Conservation (phyloP, 192 early-diverging fungal species). For the Gaertneriomyces semiglobifer region DNA sequence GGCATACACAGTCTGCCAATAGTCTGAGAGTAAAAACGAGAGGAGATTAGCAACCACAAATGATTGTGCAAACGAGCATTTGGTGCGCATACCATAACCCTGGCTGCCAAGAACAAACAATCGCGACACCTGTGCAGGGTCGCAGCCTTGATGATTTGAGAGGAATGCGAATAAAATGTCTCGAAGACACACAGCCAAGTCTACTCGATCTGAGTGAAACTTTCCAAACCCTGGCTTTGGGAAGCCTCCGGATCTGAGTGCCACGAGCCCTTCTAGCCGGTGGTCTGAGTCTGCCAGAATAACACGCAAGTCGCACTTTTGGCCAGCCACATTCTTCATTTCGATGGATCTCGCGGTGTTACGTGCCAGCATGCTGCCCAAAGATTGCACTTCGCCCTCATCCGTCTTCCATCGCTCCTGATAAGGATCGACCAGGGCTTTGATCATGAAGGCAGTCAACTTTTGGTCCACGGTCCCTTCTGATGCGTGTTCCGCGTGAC, state of each 20-base stretch:
- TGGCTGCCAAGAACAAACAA: conserved; percentile 10
- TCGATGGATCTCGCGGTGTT: conserved; percentile 2
- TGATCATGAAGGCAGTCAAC: conserved; percentile 4
- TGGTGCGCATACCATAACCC: conserved; percentile 10
- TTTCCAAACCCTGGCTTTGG: background rate
- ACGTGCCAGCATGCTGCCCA: conserved; percentile 5
- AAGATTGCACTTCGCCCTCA: background rate
- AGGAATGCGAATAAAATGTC: conserved; percentile 1
- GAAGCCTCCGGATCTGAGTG: conserved; percentile 7
- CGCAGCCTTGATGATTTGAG: background rate
- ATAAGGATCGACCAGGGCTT: conserved; percentile 4
- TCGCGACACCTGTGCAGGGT: background rate
- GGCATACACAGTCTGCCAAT: conserved; percentile 6
- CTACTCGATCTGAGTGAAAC: background rate
- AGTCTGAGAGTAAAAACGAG: conserved; percentile 6
- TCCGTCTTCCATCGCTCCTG: conserved; percentile 7
- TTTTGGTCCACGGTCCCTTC: conserved; percentile 2
- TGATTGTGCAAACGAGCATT: conserved; percentile 6
- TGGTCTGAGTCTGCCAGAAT: conserved; percentile 6
- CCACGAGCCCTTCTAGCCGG: conserved; percentile 6
- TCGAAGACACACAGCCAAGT: conserved; percentile 8
- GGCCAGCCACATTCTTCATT: background rate
- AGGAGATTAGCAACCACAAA: conserved; percentile 4
- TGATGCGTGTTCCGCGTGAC: conserved; percentile 2
- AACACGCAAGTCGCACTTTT: conserved; percentile 8